Base-by-base conservation (phyloP, 225 moss, liverwort and hornwort genomes). In the Marchantia polymorpha region DNA sequence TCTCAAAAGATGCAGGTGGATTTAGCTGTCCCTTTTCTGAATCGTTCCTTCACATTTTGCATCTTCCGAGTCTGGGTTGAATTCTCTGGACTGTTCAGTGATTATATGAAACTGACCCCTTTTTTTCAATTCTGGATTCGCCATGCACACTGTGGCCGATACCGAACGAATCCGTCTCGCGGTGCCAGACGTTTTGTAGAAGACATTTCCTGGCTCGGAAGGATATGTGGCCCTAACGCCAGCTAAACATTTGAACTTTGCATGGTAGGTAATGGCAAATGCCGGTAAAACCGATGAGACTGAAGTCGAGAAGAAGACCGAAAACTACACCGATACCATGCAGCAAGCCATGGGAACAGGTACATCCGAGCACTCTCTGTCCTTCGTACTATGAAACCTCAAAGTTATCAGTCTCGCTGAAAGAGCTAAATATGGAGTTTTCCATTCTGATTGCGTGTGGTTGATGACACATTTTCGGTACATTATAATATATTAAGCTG, bases 321-420 rank as follows among this genome's bases (percentile, higher is more conserved):
- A 89, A 72, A 83, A 75, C 31, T 96, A 96, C 81, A 90, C 87
- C 11, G 91, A 86, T 15, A 83, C 82, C 72, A 96, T 96, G 96
- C 96, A 94, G 82, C 91, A 90, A 83, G 89, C 94, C 16, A 91
- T 85, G 91, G 94, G 90, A 78, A 89, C 92, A 84, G 86, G 93
- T 93, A 89, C 30, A 16, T 78, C 15, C 13, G 50, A 46, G 14
- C 8, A 71, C 3, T 71, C 26, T 47, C 46, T 22, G 1, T 55
- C 16, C 79, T 39, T 70, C 10, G 22, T 52, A 4, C 25, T 69
- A 2, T 51, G 23, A 46, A 66, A 68, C 5, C 22, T 19, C 39
- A 3, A 19, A 66, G 66, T 68, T 19, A 61, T n/a, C 61, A 39
- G 39, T 39, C 23, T 61, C 16, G 60, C 73, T 10, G n/a, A 3